Percentiles rank a stretch among this genome's conserved stretches.
Conservation (phyloP, 768 basidiomycete genomes). For the Gyrodon lividus region DNA sequence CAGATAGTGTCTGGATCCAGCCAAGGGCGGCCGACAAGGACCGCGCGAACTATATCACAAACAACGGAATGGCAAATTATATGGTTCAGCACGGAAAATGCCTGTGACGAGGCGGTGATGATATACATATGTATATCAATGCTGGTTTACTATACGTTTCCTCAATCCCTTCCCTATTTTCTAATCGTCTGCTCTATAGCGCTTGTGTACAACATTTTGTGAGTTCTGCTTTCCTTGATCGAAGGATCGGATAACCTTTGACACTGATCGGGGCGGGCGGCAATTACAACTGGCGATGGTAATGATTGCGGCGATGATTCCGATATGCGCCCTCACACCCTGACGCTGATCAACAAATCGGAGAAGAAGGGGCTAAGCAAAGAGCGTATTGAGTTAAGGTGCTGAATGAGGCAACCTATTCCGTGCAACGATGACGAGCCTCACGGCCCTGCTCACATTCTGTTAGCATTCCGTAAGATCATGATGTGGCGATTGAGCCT, state of each 20-base stretch:
- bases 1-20: conserved; percentile 89
- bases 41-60: conserved; percentile 63
- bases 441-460: neutral
- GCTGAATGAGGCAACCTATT: neutral
- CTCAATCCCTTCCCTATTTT: too few species aligned
- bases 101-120: conserved; percentile 75
- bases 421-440: neutral
- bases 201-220: too few species aligned
- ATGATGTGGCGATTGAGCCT: neutral
- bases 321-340: too few species aligned
- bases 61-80: conserved; percentile 58
- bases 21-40: conserved; percentile 77
- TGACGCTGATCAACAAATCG: too few species aligned
- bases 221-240: too few species aligned
- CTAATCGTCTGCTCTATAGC: too few species aligned
- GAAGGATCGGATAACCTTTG: too few species aligned
- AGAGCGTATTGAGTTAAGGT: neutral
- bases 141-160: too few species aligned
- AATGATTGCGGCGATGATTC: too few species aligned
- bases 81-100: conserved; percentile 84
- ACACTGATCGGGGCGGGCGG: neutral
- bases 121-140: conserved; percentile 44
- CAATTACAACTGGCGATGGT: too few species aligned
- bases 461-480: neutral
- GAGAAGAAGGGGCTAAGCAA: conserved; percentile 2